Conservation (phyloP, 257 asterid species). For the Ophiorrhiza pumila region DNA sequence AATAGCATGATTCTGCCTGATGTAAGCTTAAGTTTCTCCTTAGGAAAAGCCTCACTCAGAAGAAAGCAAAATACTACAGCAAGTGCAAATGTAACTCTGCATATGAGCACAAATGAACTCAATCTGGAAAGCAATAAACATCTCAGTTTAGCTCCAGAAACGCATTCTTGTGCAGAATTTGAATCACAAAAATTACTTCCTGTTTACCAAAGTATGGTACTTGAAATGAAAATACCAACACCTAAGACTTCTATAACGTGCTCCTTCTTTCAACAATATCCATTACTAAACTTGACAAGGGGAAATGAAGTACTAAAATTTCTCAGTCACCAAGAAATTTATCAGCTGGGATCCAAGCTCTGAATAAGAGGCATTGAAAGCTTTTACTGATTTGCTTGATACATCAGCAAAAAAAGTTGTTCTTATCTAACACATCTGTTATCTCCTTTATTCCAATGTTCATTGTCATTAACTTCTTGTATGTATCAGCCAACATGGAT, state of each 20-base stretch:
- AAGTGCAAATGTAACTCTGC: neutral
- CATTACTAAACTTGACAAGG: neutral
- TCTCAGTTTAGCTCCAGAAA: neutral
- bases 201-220: neutral
- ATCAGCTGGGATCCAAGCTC: neutral
- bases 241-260: neutral
- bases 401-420: neutral
- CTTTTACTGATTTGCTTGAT: neutral
- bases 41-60: neutral
- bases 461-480: neutral
- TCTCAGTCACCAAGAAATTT: neutral
- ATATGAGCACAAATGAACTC: neutral
- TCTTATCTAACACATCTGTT: neutral
- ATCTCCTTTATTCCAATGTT: neutral
- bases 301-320: neutral
- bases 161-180: neutral
- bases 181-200: neutral
- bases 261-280: neutral
- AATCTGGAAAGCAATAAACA: neutral
- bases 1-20: neutral
- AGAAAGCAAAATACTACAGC: neutral
- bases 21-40: conserved; percentile 4
- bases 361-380: neutral
- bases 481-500: neutral
- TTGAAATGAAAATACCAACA: neutral